Conservation (phyloP, 768 basidiomycete species). For the Agaricus blazei region DNA sequence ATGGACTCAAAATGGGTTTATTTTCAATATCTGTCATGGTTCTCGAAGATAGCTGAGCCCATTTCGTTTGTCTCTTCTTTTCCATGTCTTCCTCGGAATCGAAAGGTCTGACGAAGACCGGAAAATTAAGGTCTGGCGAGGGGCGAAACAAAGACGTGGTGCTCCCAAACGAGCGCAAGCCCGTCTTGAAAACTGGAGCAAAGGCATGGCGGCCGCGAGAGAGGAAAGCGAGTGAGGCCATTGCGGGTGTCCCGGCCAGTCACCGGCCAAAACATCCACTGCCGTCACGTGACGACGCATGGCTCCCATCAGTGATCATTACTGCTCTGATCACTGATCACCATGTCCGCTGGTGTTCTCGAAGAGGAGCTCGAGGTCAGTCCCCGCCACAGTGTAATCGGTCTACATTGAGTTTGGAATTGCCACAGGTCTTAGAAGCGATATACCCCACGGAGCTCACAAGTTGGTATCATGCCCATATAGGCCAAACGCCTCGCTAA, state of each 20-base stretch:
- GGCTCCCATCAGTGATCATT: background rate
- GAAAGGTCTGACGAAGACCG: background rate
- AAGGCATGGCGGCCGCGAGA: background rate
- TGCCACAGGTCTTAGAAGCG: conserved; percentile 77
- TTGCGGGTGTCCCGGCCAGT: background rate
- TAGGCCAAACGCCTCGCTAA: conserved; percentile 34
- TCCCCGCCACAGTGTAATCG: conserved; percentile 4
- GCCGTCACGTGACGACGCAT: conserved; percentile 7
- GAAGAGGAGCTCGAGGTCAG: conserved; percentile 88
- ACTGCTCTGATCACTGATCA: background rate
- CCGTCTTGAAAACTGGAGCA: background rate
- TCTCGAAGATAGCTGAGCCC: conserved; percentile 28
- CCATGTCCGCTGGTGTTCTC: conserved; percentile 64
- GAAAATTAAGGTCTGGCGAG: background rate
- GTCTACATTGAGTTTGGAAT: conserved; percentile 10
- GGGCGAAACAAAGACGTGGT: background rate
- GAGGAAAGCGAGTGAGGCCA: conserved; percentile 7
- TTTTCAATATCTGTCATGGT: conserved; percentile 17
- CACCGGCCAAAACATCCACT: too few species aligned
- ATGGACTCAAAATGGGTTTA: conserved; percentile 41
- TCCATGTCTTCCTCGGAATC: too few species aligned
- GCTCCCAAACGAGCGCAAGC: background rate
- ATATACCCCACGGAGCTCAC: conserved; percentile 94
- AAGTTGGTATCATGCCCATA: conserved; percentile 57
- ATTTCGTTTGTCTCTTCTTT: conserved; percentile 27